Evolutionary conservation across 2,329 filamentous ascomycete genomes (phyloP).

Genomic region (Blumeria graminis): DNA sequence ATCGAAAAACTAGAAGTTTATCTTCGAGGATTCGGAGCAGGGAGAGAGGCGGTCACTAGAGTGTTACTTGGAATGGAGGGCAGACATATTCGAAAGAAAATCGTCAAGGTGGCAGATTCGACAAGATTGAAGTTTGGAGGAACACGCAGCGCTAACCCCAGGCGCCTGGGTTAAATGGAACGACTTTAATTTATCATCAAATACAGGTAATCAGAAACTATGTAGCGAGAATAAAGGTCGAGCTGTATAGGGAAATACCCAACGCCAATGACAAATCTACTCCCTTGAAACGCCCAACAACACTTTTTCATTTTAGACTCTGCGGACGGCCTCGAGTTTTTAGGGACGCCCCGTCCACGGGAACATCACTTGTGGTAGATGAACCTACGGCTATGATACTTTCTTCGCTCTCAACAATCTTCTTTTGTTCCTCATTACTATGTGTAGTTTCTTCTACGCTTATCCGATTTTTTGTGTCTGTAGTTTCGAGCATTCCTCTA

Average conservation of each 20-base stretch:
- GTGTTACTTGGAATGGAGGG: conserved; percentile 73
- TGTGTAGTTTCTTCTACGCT: conserved; percentile 9
- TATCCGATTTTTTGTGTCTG: conserved; percentile 10
- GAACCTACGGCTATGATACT: no score
- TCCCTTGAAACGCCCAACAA: conserved; percentile 13
- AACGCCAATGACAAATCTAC: conserved; percentile 3
- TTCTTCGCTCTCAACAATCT: no score
- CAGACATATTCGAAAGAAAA: conserved; percentile 44
- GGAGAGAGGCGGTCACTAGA: conserved; percentile 75
- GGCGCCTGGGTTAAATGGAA: conserved; percentile 33
- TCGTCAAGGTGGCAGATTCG: conserved; percentile 58
- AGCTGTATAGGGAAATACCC: conserved; percentile 4
- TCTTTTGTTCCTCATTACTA: no score
- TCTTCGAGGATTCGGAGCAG: conserved; percentile 63
- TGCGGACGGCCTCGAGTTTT: no score
- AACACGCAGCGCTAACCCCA: conserved; percentile 60
- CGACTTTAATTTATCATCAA: conserved; percentile 4
- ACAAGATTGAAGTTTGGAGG: conserved; percentile 93
- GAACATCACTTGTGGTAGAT: no score
- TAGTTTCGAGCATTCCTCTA: conserved; percentile 29
- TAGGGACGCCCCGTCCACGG: no score
- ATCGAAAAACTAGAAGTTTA: conserved; percentile 61
- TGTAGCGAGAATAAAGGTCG: conserved; percentile 3
- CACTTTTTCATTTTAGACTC: conserved; percentile 21
- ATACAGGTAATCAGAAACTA: conserved; percentile 2